Base-by-base conservation (phyloP, 352 stramenopile genomes). In the Globisporangium okanoganense region DNA sequence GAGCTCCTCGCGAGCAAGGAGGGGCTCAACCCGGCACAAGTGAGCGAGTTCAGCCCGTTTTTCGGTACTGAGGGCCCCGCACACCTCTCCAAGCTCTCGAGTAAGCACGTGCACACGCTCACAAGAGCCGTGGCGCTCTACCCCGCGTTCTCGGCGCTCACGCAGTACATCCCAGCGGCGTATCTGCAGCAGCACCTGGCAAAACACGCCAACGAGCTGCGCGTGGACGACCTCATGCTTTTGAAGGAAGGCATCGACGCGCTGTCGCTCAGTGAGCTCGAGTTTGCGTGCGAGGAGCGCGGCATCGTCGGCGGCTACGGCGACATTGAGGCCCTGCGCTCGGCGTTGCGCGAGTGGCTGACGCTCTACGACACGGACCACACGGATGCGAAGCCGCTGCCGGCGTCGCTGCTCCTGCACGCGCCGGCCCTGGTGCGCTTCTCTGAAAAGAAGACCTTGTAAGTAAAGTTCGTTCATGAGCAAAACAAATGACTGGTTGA, bases 251-350 rank as follows among this genome's bases (percentile, higher is more conserved):
- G 79, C 27, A 74, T 94, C 31, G 79, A 89, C 20, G 58, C 72
- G n/a, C 60, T 95, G 38, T 85, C 80, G 41, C 73, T 91, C n/a
- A 79, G 72, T 48, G 85, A 95, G 58, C 73, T 95, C 20, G 83
- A 91, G 72, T 93, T 95, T 68, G 85, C 85, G n/a, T 93, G 83
- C 25, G 73, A 85, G 56, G 85, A 95, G 60, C 82, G 85, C 9
- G 85, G 85, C 8, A 82, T 95, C 33, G 70, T 85, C 10, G 70
- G 73, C 24, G 78, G 79, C 43, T 95, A 91, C 61, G 83, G 81
- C 38, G 67, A 90, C 20, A 85, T 88, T 33, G 66, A 83, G 56
- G 71, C 61, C 35, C 65, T 92, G 36, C 79, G 74, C 2, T 49
- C 48, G 2, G 79, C 73, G 5, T 57, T 95, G 35, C 52, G 67